Evolutionary conservation across 2,329 filamentous ascomycete species (phyloP), one percentile per base, ranked within the genome.

Genomic region (Chlorencoelia australis): DNA sequence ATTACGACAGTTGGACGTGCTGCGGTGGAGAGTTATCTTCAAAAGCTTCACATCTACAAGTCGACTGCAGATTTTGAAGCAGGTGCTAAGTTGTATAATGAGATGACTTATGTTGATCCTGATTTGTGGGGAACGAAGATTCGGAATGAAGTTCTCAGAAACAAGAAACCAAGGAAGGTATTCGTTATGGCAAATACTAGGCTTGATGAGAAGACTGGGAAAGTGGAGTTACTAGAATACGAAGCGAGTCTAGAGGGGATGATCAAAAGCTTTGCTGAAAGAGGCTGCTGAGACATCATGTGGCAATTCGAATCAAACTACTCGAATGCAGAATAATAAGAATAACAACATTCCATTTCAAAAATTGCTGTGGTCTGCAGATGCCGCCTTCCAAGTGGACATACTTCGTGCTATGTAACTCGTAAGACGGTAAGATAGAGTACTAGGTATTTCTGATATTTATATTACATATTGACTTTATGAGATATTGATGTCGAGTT

Each of bases 171-270:
- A n/a, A 67, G 82, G 41, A 88, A 88, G 67, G 80, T 95, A 29
- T 95, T 94, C 64, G 86, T 95, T 36, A 88, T 95, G 65, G 86
- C 85, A 41, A 96, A 94, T 60, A 95, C 89, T 0, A 71, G 79
- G 39, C 55, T 91, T 26, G 75, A 81, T 43, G 70, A 75, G 57
- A 63, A 70, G 9, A 74, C 71, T 1, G 84, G 82, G 39, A 73
- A 78, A 57, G 83, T 93, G 19, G 70, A 68, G 10, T 61, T 94
- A 59, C 83, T 79, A 64, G 86, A 95, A 63, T 95, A 95, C 60
- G 84, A 93, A 49, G 71, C 87, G 1, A 83, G 75, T 5, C 65
- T 79, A 5, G 73, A 82, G 58, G 88, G 88, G 5, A 78, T 96
- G 66, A 79, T 94, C 43, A 70, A 84, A 67, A 91, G 84, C 60